These are phyloP conservation scores for Hyaloscypha variabilis DNA, from an alignment of 495 filamentous ascomycete genomes.

Conservation along the genomic window DNA sequence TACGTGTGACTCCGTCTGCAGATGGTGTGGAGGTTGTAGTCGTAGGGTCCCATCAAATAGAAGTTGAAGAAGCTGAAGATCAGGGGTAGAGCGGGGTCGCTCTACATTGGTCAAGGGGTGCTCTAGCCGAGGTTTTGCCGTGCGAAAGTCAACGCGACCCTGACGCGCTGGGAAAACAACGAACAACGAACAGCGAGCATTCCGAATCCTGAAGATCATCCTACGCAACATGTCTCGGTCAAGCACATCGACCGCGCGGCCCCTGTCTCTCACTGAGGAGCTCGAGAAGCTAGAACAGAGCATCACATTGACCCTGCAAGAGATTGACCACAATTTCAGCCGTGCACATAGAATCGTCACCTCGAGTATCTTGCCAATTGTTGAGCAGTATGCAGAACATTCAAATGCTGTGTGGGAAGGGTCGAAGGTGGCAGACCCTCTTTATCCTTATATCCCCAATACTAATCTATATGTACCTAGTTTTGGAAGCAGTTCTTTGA, in stretches of 20 bases:
- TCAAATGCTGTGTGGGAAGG: conserved; percentile 96
- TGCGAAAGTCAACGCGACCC: neutral
- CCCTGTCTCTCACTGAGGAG: conserved; percentile 87
- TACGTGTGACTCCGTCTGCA: too few relatives aligned
- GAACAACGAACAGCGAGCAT: neutral
- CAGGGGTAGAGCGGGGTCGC: neutral
- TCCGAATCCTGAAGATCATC: neutral
- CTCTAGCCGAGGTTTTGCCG: neutral
- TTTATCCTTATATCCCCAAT: neutral
- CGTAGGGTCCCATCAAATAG: too few relatives aligned
- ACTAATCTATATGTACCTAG: conserved; percentile 48
- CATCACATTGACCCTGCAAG: conserved; percentile 95
- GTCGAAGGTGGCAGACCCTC: conserved; percentile 62
- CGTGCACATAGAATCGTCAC: conserved; percentile 96
- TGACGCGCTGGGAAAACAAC: neutral
- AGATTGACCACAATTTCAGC: conserved; percentile 98
- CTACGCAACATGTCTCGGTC: conserved; percentile 25
- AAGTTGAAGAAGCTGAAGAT: neutral
- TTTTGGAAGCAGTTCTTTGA: conserved; percentile 99
- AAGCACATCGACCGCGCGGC: conserved; percentile 53
- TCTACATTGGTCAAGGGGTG: too few relatives aligned
- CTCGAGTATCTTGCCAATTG: conserved; percentile 85
- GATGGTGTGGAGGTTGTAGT: too few relatives aligned
- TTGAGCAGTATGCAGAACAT: conserved; percentile 95
- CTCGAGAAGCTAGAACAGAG: conserved; percentile 95